Base-by-base conservation (phyloP, 140 eudicot genomes). In the Flaveria floridana region DNA sequence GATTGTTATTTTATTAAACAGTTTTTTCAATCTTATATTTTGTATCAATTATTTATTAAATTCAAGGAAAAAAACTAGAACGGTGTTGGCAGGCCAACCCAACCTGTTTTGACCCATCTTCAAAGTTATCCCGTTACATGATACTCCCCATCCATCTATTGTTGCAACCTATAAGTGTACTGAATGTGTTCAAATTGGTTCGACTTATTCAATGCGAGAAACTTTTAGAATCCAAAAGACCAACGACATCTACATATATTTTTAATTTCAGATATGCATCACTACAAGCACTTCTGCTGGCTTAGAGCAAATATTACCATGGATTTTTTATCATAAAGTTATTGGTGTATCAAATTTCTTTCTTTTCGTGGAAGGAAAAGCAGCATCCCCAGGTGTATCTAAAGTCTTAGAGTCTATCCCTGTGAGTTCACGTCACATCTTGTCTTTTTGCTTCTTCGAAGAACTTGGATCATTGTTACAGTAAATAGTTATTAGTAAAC, bases 201-300 rank as follows among this genome's bases (percentile, higher is more conserved):
- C 10, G 64, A 46, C 65, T 44, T 41, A 13, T 70, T 42, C 14
- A 12, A 1, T 56, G 13, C 39, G 46, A 20, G 41, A 47, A 25
- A 21, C 48, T 6, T 19, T 14, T 55, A 23, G 25, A 59, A 26
- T 70, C 30, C 56, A 8, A 61, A 20, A 51, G 53, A 20, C 68
- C 34, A 63, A 71, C 52, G 26, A 9, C 66, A 28, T 71, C 42
- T 58, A 48, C 39, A 71, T 56, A 21, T 39, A 7, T 73, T 53
- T 53, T 47, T 19, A 0, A 65, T 81, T 58, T 59, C 88, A 94
- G 99, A 90, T 94, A 80, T 84, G 91, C 73, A 84, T 94, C 42
- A 94, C 95, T 4, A 87, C 99, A n/a, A 94, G 96, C 83, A 94
- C 97, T 37, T 94, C 99, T 50, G 97, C 94, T 64, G 84, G 96